Base-by-base conservation (phyloP, 306 rosid species). In the Mucuna pruriens region DNA sequence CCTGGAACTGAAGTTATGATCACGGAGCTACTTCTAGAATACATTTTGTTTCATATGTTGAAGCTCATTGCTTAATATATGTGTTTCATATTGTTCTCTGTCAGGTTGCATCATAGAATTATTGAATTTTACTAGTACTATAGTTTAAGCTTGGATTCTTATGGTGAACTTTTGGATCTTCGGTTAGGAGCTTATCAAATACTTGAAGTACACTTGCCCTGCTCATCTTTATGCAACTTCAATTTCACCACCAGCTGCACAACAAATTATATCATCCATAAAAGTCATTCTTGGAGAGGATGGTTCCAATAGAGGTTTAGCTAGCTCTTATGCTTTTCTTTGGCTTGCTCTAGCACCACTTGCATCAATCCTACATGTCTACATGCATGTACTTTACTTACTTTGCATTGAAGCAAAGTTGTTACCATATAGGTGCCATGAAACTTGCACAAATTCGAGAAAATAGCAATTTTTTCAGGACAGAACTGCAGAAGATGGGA, bases 161-260 rank as follows among this genome's bases (percentile, higher is more conserved):
- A 23, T 62, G 36, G 25, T 63, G 36, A 62, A 38, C 51, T 42
- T 51, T 54, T 63, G 67, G 19, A 33, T 17, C 40, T 52, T 26
- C 68, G 48, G 6, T 52, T 45, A 90, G 97, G 95, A 90, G 76
- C 94, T 90, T 51, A 89, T 92, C 73, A 84, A 84, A 66, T 90
- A 88, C 81, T 85, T 92, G 70, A 90, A 92, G 86, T 77, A 88
- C 82, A 86, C 91, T 17, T 90, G 95, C 63, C 95, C 95, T 10
- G 97, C 97, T 68, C 97, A 92, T 78, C 92, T 92, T 36, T 92
- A 92, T 84, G 95, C 91, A 44, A 90, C 95, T 42, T 92, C 97
- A 60, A 84, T 92, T 85, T 92, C 97, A 65, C 97, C 97, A 33
- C 97, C 97, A 17, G 91, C 95, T 75, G 97, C 92, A 13, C 90